Percentiles rank a stretch among this genome's conserved stretches.
These are phyloP conservation scores for Paralagenidium karlingii DNA, from an alignment of 352 stramenopile species.

Conservation along the genomic window DNA sequence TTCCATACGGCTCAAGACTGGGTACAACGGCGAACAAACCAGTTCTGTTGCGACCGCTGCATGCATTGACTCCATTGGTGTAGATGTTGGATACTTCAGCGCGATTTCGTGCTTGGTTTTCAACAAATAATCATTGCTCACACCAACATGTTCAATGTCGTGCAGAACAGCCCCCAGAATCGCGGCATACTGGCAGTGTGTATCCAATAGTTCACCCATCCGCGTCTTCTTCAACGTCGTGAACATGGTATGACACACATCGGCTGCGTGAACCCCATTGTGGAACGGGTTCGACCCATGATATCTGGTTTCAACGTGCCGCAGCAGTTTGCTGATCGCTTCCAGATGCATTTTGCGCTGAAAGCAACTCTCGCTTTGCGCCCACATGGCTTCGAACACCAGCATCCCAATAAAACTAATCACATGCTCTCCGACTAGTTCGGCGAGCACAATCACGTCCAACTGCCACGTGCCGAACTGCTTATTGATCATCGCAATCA, in stretches of 20 bases:
- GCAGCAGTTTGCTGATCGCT: constrained; percentile 32
- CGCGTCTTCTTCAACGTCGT: constrained; percentile 46
- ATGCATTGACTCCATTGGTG: constrained; percentile 75
- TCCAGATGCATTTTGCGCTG: constrained; percentile 22
- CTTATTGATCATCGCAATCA: constrained; percentile 29
- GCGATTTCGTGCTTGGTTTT: constrained; percentile 62
- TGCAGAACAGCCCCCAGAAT: constrained; percentile 72
- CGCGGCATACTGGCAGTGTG: constrained; percentile 56
- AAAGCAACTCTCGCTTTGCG: constrained; percentile 11
- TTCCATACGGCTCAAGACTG: constrained; percentile 43
- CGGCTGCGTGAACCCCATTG: constrained; percentile 65
- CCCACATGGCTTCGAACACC: constrained; percentile 57
- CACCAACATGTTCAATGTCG: constrained; percentile 63
- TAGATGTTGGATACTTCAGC: constrained; percentile 30
- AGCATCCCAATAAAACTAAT: constrained; percentile 55
- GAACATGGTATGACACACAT: constrained; percentile 73
- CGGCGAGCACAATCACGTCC: constrained; percentile 54
- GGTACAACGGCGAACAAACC: constrained; percentile 27
- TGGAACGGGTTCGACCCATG: constrained; percentile 60
- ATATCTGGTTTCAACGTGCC: constrained; percentile 51
- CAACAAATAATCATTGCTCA: constrained; percentile 71
- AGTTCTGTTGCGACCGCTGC: constrained; percentile 36
- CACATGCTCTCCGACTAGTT: constrained; percentile 47
- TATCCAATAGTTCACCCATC: constrained; percentile 29
- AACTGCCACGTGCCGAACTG: constrained; percentile 54